Evolutionary conservation across 352 stramenopile species (phyloP).

Genomic region (Phytopythium ostracodes): DNA sequence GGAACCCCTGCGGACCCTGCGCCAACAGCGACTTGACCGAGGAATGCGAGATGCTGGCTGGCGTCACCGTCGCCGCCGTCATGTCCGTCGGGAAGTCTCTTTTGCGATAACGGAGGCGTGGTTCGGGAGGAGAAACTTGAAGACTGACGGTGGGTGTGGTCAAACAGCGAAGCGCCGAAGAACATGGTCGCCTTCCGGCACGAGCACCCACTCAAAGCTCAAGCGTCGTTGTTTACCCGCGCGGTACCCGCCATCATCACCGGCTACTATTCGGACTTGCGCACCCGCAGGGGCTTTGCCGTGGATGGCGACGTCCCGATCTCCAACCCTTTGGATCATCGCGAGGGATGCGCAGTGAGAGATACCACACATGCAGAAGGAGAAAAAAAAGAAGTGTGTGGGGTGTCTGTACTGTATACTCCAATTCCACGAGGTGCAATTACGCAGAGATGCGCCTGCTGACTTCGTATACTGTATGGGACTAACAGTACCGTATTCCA

Average conservation of each 20-base stretch:
- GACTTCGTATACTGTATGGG: no score
- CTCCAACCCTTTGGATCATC: neutral
- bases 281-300: neutral
- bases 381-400: no score
- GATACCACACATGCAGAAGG: neutral
- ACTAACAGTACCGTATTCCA: no score
- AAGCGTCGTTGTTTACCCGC: slow-evolving; percentile 1
- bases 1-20: slow-evolving; percentile 26
- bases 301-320: neutral
- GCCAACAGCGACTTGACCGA: slow-evolving; percentile 20
- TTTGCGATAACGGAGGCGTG: neutral
- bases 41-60: slow-evolving; percentile 6
- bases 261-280: slow-evolving; percentile 2
- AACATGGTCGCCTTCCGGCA: no score
- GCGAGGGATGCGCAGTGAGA: neutral
- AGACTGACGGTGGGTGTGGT: neutral
- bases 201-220: no score
- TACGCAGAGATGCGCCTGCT: no score
- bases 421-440: neutral
- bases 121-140: neutral
- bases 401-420: neutral
- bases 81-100: neutral
- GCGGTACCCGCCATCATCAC: neutral
- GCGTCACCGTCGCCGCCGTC: neutral
- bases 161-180: neutral